phyloP scores from a whole-genome alignment of 805 yeast genomes.

The Wickerhamiella sergipiensis region DNA sequence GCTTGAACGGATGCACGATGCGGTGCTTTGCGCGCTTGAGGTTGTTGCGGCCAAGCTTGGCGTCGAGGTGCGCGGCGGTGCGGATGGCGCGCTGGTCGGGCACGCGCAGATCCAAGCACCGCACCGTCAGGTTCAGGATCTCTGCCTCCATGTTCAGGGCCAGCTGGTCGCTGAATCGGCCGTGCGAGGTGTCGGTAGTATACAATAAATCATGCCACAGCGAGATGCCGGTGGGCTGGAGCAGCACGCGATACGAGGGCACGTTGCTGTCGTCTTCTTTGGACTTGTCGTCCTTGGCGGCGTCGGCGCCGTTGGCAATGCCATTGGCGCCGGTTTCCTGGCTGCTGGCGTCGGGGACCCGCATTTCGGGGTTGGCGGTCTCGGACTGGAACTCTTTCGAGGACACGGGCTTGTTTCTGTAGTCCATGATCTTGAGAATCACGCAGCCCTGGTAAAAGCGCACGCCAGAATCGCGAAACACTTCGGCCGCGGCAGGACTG shows the following conservation, averaged over 20 bases:
- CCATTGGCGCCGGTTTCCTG: neutral
- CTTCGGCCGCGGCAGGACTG: constrained; percentile 81
- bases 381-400: neutral
- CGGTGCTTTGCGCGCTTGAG: constrained; percentile 13
- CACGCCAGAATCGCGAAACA: constrained; percentile 73
- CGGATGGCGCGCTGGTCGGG: constrained; percentile 28
- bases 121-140: constrained; percentile 58
- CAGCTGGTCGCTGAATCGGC: constrained; percentile 60
- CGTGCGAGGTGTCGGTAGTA: constrained; percentile 61
- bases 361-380: neutral
- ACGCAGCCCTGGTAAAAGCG: constrained; percentile 82
- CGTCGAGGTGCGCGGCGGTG: constrained; percentile 27
- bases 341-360: neutral
- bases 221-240: constrained; percentile 69
- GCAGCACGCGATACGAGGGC: constrained; percentile 59
- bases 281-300: constrained; percentile 1
- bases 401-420: constrained; percentile 33
- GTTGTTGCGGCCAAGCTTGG: neutral
- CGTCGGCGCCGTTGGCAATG: constrained; percentile 2
- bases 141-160: constrained; percentile 83
- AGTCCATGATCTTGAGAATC: constrained; percentile 77
- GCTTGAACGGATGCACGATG: constrained; percentile 24
- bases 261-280: constrained; percentile 33
- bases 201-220: constrained; percentile 74
- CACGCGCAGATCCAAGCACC: constrained; percentile 64